phyloP scores from a whole-genome alignment of 306 rosid species.

The Benincasa hispida region DNA sequence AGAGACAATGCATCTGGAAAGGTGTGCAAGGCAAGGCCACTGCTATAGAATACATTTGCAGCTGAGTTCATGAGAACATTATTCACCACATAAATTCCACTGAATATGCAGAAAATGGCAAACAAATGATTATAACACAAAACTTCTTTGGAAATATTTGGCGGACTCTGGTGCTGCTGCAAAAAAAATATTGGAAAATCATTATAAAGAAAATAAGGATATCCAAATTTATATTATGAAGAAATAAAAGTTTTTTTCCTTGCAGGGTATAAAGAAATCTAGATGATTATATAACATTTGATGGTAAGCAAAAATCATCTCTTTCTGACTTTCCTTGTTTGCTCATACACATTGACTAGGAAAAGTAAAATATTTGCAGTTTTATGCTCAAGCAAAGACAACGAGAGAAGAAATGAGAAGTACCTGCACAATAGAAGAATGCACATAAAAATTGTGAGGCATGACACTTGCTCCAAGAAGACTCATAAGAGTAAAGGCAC shows the following conservation, averaged over 20 bases:
- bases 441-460: constrained; percentile 92
- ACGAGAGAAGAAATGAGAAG: constrained; percentile 11
- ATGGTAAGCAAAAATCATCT: not conserved
- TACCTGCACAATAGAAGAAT: constrained; percentile 93
- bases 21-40: constrained; percentile 54
- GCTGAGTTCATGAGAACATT: constrained; percentile 53
- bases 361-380: not conserved
- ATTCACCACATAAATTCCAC: constrained; percentile 69
- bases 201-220: not conserved
- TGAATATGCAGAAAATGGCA: constrained; percentile 57
- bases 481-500: constrained; percentile 78
- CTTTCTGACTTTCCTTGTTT: not conserved
- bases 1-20: constrained; percentile 67
- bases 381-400: not conserved
- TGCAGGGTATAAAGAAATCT: not conserved
- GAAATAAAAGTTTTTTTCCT: not conserved
- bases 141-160: constrained; percentile 44
- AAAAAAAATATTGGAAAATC: constrained; percentile 14
- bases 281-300: too few relatives aligned
- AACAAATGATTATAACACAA: constrained; percentile 71
- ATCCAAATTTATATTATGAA: not conserved
- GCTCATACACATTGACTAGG: not conserved
- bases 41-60: constrained; percentile 47
- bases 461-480: constrained; percentile 90
- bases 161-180: constrained; percentile 47